Base-by-base conservation (phyloP, 768 basidiomycete genomes). In the Mycena amicta region DNA sequence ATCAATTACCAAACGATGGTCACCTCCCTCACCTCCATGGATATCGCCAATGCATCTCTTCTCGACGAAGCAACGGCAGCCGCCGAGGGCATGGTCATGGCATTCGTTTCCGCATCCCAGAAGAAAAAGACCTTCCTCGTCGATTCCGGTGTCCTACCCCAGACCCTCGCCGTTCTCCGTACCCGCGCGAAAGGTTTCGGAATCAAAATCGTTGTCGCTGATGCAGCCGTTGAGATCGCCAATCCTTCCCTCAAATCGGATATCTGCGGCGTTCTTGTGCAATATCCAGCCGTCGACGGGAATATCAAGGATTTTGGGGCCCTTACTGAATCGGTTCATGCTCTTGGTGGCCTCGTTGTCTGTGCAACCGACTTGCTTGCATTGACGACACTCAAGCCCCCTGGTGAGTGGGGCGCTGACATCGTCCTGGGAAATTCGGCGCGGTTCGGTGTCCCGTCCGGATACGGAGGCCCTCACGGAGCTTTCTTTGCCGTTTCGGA, bases 401-500 rank as follows among this genome's bases (percentile, higher is more conserved):
- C 96, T 15, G 96, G 97, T 56, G 97, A 98, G 79, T 98, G 96
- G 94, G 96, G 96, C 51, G 95, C 95, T 28, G 96, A 99, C 71
- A 85, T 98, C 62, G 95, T 93, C 6, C 78, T 96, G 45, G 97
- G 97, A 37, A 98, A 96, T 71, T 93, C 94, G 16, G 96, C 91
- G 28, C 86, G 97, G 18, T 99, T 99, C 67, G 97, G 97, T 68
- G 96, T 99, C 16, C 95, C 96, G 20, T 84, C 88, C 45, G 96
- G 96, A n/a, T 97, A 94, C 71, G 96, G 96, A 53, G 96, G 96
- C 16, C 96, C 96, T 20, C 96, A 99, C 70, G 96, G 90, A 20
- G 97, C 93, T 0, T 99, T 98, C 82, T 98, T 99, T 70, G 92
- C 97, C 2, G 92, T 92, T 64, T 92, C 87, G 20, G 93, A 98